These are phyloP conservation scores for Periconia digitata DNA, from an alignment of 2,329 filamentous ascomycete genomes.

Conservation along the genomic window DNA sequence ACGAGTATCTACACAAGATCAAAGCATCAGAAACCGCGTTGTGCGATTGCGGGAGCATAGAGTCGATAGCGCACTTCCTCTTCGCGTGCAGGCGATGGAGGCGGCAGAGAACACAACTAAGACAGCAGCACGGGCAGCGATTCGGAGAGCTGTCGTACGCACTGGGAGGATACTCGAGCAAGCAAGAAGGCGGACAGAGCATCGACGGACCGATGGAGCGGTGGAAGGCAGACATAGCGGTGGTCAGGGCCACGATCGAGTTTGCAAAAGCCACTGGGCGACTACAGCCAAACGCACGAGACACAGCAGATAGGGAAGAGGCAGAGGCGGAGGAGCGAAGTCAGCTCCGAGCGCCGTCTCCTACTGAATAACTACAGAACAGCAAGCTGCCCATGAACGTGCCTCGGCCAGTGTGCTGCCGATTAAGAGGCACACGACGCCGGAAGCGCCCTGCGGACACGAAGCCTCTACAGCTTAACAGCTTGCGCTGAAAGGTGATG, in stretches of 20 bases:
- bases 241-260: slow-evolving; percentile 14
- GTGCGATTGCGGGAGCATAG: slow-evolving; percentile 13
- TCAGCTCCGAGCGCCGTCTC: slow-evolving; percentile 4
- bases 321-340: slow-evolving; percentile 5
- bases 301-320: slow-evolving; percentile 4
- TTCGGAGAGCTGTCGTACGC: slow-evolving; percentile 12
- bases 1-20: slow-evolving; percentile 18
- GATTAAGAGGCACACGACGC: slow-evolving; percentile 15
- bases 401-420: slow-evolving; percentile 14
- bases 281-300: slow-evolving; percentile 1
- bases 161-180: slow-evolving; percentile 11
- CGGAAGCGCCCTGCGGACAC: slow-evolving; percentile 13
- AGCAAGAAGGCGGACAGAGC: slow-evolving; percentile 7
- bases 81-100: slow-evolving; percentile 13
- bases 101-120: slow-evolving; percentile 4
- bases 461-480: slow-evolving; percentile 5
- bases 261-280: slow-evolving; percentile 10
- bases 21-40: slow-evolving; percentile 11
- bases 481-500: slow-evolving; percentile 2
- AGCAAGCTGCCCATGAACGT: background rate
- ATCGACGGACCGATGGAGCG: slow-evolving; percentile 10
- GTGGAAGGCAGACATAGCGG: slow-evolving; percentile 14
- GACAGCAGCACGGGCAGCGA: slow-evolving; percentile 6
- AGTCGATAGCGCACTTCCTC: slow-evolving; percentile 17
- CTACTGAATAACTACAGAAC: slow-evolving; percentile 5